These are phyloP conservation scores for Populus simonii DNA, from an alignment of 345 rosid species.

Conservation along the genomic window DNA sequence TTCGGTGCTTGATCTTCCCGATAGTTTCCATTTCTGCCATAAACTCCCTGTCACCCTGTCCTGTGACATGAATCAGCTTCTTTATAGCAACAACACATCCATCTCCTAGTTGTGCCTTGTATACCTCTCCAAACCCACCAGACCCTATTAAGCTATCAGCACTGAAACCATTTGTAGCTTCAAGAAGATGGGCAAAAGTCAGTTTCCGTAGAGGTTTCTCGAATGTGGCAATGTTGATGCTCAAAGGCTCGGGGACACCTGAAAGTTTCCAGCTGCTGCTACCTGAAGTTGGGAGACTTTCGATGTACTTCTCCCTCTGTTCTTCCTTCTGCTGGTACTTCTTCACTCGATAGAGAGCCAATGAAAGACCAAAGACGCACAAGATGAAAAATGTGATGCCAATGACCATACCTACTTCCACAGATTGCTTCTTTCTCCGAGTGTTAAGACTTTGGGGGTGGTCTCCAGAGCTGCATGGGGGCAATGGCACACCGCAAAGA, in stretches of 20 bases:
- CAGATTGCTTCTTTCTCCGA: conserved; percentile 41
- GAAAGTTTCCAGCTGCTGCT: conserved; percentile 91
- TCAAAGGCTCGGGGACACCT: conserved; percentile 82
- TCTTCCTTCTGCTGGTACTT: conserved; percentile 55
- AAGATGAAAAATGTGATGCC: conserved; percentile 65
- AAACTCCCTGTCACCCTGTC: conserved; percentile 98
- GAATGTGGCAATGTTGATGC: conserved; percentile 94
- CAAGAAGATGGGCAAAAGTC: conserved; percentile 84
- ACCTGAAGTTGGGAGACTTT: conserved; percentile 86
- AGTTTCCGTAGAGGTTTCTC: conserved; percentile 90
- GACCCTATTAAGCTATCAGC: conserved; percentile 81
- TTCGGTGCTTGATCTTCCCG: conserved; percentile 94
- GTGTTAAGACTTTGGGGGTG: conserved; percentile 11
- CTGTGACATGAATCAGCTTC: conserved; percentile 78
- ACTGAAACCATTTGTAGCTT: conserved; percentile 96
- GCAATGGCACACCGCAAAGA: conserved; percentile 83
- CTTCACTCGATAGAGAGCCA: conserved; percentile 63
- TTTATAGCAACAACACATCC: conserved; percentile 83
- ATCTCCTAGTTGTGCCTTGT: conserved; percentile 79
- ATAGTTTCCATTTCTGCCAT: conserved; percentile 99
- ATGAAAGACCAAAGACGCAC: conserved; percentile 54
- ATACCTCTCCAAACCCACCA: conserved; percentile 97
- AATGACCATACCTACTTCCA: conserved; percentile 58
- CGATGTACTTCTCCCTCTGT: conserved; percentile 70
- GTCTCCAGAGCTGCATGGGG: conserved; percentile 54